Conservation (phyloP, 768 basidiomycete species). For the Kwoniella newhampshirensis region DNA sequence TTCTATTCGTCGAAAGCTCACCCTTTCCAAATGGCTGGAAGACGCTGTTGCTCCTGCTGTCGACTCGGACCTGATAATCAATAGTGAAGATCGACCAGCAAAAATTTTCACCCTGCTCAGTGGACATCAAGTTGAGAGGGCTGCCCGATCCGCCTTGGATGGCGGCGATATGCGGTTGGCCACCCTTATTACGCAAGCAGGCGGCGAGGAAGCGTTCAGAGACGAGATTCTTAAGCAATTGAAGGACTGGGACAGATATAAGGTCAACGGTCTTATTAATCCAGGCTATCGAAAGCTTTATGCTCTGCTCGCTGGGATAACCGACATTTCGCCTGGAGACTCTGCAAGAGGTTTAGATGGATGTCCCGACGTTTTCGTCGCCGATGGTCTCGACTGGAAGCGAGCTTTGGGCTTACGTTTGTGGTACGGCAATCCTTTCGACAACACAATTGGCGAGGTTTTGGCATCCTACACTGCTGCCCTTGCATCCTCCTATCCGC, state of each 20-base stretch:
- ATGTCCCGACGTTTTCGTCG: conserved; percentile 61
- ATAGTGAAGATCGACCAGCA: conserved; percentile 55
- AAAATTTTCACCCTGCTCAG: conserved; percentile 75
- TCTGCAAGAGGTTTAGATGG: conserved; percentile 60
- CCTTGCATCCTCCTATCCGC: conserved; percentile 54
- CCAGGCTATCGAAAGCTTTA: conserved; percentile 74
- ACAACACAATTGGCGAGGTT: conserved; percentile 66
- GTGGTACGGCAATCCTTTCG: conserved; percentile 73
- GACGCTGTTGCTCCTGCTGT: conserved; percentile 67
- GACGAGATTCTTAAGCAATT: conserved; percentile 73
- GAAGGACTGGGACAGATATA: conserved; percentile 76
- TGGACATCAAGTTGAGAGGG: conserved; percentile 82
- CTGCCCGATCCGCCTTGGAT: conserved; percentile 71
- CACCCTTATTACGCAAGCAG: conserved; percentile 76
- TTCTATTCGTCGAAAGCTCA: conserved; percentile 70
- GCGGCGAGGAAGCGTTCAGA: conserved; percentile 71
- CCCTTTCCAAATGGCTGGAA: conserved; percentile 81
- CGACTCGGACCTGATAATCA: conserved; percentile 66
- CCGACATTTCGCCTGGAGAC: conserved; percentile 60
- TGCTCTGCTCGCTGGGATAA: conserved; percentile 75
- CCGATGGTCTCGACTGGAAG: conserved; percentile 86
- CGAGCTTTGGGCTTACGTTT: conserved; percentile 83
- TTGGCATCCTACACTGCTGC: conserved; percentile 61
- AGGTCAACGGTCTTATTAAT: conserved; percentile 68
- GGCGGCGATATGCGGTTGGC: conserved; percentile 79